A percentile compares a stretch with the other conserved stretches of the same genome.
Evolutionary conservation across 2,329 filamentous ascomycete species (phyloP).

Genomic region (Emericellopsis cladophorae): DNA sequence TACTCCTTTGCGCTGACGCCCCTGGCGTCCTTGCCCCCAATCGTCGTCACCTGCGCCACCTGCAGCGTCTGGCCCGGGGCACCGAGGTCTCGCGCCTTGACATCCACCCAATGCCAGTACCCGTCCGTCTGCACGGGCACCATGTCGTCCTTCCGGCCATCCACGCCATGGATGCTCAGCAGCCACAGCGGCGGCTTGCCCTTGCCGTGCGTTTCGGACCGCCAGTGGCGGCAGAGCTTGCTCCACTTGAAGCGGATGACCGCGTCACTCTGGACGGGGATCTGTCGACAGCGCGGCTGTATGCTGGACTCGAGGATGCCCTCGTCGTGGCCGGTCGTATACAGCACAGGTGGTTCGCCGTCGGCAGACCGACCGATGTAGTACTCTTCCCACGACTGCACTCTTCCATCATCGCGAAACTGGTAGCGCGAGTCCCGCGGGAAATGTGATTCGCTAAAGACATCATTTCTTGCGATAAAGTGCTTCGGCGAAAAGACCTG

Average conservation of each 20-base stretch:
- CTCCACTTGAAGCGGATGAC: constrained; percentile 68
- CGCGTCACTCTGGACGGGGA: constrained; percentile 44
- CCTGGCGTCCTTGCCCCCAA: constrained; percentile 32
- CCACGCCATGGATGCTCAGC: constrained; percentile 50
- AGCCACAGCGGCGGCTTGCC: constrained; percentile 59
- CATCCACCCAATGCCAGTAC: constrained; percentile 71
- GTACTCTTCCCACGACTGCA: constrained; percentile 71
- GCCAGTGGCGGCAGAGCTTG: constrained; percentile 74
- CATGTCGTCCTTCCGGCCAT: constrained; percentile 55
- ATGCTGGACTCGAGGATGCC: constrained; percentile 46
- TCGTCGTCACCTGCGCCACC: constrained; percentile 44
- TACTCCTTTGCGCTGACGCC: constrained; percentile 36
- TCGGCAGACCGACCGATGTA: constrained; percentile 43
- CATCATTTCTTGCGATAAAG: constrained; percentile 55
- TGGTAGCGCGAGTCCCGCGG: constrained; percentile 57
- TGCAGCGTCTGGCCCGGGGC: constrained; percentile 54
- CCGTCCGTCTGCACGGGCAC: constrained; percentile 67
- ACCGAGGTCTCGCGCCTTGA: constrained; percentile 53
- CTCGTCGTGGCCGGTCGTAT: constrained; percentile 29
- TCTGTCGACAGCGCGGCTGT: constrained; percentile 34
- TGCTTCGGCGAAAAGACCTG: constrained; percentile 53
- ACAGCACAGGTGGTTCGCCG: constrained; percentile 34
- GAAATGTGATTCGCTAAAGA: constrained; percentile 73
- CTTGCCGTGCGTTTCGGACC: constrained; percentile 51
- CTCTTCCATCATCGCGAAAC: constrained; percentile 59